Evolutionary conservation across 257 asterid species (phyloP).

Genomic region (Solanum chaucha): DNA sequence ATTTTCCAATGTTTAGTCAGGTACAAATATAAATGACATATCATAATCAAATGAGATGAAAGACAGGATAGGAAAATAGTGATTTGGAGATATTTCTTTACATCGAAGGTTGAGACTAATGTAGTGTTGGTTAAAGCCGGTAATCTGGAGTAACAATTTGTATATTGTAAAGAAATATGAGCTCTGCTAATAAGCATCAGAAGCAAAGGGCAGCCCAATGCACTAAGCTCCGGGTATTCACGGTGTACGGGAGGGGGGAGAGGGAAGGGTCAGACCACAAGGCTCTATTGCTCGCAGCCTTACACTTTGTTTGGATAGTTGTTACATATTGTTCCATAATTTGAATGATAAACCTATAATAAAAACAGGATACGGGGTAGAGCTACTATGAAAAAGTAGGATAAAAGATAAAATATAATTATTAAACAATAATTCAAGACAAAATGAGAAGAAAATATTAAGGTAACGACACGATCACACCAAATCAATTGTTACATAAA

Average conservation of each 20-base stretch:
- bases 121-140: neutral
- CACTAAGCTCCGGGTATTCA: neutral
- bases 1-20: neutral
- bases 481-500: too few relatives aligned
- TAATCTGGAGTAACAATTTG: neutral
- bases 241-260: neutral
- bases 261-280: neutral
- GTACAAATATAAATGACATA: neutral
- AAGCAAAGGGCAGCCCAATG: neutral
- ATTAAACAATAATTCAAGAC: neutral
- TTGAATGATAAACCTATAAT: neutral
- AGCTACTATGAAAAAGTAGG: too few relatives aligned
- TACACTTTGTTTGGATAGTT: neutral
- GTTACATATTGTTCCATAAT: neutral
- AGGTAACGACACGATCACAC: neutral
- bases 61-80: neutral
- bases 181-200: neutral
- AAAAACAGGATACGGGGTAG: neutral
- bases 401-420: neutral
- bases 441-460: too few relatives aligned
- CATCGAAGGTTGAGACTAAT: neutral
- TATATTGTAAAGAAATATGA: neutral
- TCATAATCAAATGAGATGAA: neutral
- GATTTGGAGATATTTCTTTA: neutral
- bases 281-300: neutral